Conservation (phyloP, 1,284 basidiomycete species). For the Porodaedalea pini region DNA sequence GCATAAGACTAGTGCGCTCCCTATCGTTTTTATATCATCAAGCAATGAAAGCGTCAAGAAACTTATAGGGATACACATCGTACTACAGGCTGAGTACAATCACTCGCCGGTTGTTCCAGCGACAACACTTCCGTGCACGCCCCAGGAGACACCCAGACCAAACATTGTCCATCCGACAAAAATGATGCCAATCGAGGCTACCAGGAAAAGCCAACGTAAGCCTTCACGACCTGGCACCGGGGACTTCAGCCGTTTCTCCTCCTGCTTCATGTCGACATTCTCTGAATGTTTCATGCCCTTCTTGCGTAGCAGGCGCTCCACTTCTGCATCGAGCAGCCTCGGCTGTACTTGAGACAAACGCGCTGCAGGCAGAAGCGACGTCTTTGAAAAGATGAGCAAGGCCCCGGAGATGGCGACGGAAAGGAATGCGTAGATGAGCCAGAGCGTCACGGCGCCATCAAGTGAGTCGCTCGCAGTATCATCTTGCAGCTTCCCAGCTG, state of each 20-base stretch:
- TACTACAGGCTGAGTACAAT: not conserved
- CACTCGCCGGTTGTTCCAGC: conserved; percentile 41
- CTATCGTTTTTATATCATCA: no score
- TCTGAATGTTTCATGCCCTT: conserved; percentile 23
- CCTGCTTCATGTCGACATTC: conserved; percentile 20
- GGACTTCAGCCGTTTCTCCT: conserved; percentile 35
- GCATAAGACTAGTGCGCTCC: no score
- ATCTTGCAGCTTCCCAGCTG: conserved; percentile 42
- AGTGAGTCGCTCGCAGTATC: conserved; percentile 37
- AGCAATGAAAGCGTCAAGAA: no score
- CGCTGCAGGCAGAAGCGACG: conserved; percentile 36
- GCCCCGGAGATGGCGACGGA: conserved; percentile 37
- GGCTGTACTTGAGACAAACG: conserved; percentile 40
- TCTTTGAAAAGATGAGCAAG: conserved; percentile 35
- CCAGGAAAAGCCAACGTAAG: conserved; percentile 30
- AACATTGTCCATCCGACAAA: conserved; percentile 45
- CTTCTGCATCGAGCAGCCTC: conserved; percentile 30
- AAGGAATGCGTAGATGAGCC: conserved; percentile 41
- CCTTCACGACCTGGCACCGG: conserved; percentile 24
- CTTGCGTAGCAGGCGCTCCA: conserved; percentile 31
- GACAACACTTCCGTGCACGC: conserved; percentile 37
- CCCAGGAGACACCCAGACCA: conserved; percentile 42
- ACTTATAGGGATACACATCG: no score
- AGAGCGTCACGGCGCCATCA: conserved; percentile 39
- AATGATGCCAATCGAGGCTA: conserved; percentile 32